Evolutionary conservation across 2,329 filamentous ascomycete genomes (phyloP), one percentile per base, ranked within the genome.

Genomic region (Cercospora zeina): DNA sequence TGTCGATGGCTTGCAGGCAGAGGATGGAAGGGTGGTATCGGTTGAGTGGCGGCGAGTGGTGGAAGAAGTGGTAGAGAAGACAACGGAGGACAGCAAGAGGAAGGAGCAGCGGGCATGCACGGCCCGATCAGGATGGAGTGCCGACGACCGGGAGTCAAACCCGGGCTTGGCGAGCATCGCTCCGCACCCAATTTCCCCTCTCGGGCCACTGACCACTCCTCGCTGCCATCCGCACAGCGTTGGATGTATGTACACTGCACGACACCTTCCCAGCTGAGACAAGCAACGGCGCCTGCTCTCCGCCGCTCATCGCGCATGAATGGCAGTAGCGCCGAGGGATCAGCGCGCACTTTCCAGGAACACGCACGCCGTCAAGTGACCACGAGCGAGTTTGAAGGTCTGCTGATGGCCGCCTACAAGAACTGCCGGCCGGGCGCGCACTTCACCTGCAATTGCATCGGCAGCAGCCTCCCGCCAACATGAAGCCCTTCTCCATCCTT

Each of bases 401-500:
- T 47, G 21, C 30, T 42, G 24, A 57, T 57, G 54, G 39, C 21
- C 11, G 34, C 50, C 19, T 58, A 58, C 50, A 36, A 16, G 13
- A 21, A 34, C 21, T n/a, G 42, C 16, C 13, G 19, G 7, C 16
- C 31, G 24, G 24, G 3, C 27, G 21, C 42, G 24, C 21, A 34
- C 33, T 37, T 58, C 21, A 33, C 34, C 16, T 39, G 34, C 2
- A 39, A 21, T 36, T 51, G 24, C 16, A 21, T 14, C 31, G 7
- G 8, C 7, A n/a, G 6, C 24, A 27, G 21, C 34, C 33, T 9
- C 47, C 37, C 21, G 16, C 53, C 3, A 61, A 13, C n/a, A 67
- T 67, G 65, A 56, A 57, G 51, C 27, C 53, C 34, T 19, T 60
- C 19, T 55, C 59, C 34, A 49, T 45, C 58, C 14, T 67, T 10